Evolutionary conservation across 495 filamentous ascomycete species (phyloP), one percentile per base, ranked within the genome.

Genomic region (Oidiodendron maius): DNA sequence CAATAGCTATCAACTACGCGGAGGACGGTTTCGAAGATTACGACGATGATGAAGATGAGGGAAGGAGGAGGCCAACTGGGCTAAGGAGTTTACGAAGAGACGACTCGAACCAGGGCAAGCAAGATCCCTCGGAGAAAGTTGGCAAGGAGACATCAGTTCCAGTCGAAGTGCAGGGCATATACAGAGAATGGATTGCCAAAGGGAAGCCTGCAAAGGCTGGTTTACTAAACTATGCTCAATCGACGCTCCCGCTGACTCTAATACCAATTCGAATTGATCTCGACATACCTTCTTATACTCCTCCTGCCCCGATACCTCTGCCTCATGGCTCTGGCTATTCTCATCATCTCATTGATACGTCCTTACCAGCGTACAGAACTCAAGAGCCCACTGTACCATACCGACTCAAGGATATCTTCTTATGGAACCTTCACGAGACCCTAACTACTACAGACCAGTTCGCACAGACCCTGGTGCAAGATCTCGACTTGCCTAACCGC

Each of bases 351-450:
- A 76, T 87, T 49, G 82, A 82, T 56, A 72, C 80, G 43, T 71
- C 76, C 13, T 65, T 87, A 47, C 82, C 87, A 4, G 79, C 82
- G n/a, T 95, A 91, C 67, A 80, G 78, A 56, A 69, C 72, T 20
- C 85, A 82, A 23, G 91, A 96, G 34, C 68, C 77, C 40, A 83
- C 89, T 18, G 83, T 90, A 13, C 81, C 86, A 3, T 95, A 84
- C 63, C 76, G 91, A 39, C 73, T 99, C 26, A 89, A 95, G 64
- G 93, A 99, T 55, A 85, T 83, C 21, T 96, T 99, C 60, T 66
- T 97, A 20, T 99, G 93, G 93, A 99, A 99, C 61, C 74, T 99
- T 9, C 90, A 97, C 65, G 93, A 99, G 68, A 86, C 87, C 1
- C 69, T 96, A 24, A 85, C 91, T 10, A 99, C 93, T 0, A 95